phyloP scores from a whole-genome alignment of 2,329 filamentous ascomycete species.

The Lecanicillium sp. region DNA sequence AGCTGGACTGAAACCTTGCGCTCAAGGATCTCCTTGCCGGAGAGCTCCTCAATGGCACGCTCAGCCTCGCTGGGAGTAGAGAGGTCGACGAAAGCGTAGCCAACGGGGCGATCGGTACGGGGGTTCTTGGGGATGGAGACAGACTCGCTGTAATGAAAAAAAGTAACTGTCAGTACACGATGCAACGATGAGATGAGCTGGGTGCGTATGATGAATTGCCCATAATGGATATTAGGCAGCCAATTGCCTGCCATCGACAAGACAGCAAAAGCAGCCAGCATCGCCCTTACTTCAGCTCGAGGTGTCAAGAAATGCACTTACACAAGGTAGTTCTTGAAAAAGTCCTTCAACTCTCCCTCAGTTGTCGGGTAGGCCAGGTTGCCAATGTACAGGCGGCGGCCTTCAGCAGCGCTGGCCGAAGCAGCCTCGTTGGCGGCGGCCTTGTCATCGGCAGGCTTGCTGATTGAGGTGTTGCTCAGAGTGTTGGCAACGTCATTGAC shows the following conservation, averaged over 20 bases:
- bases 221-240: neutral
- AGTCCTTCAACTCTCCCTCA: conserved; percentile 99
- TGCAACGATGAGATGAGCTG: neutral
- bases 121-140: conserved; percentile 99
- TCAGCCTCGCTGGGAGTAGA: conserved; percentile 91
- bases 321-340: conserved; percentile 99
- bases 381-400: conserved; percentile 98
- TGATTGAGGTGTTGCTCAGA: conserved; percentile 66
- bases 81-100: conserved; percentile 97
- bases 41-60: conserved; percentile 89
- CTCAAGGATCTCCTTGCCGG: conserved; percentile 94
- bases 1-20: conserved; percentile 99
- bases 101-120: conserved; percentile 94
- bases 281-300: no score
- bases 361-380: conserved; percentile 99
- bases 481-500: conserved; percentile 70
- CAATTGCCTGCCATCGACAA: no score
- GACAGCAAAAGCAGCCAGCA: no score
- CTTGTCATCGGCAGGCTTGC: conserved; percentile 44
- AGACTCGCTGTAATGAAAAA: conserved; percentile 71
- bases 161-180: conserved; percentile 18
- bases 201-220: no score
- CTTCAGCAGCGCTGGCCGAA: conserved; percentile 94
- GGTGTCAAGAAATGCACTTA: no score
- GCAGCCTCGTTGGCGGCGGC: conserved; percentile 75